Evolutionary conservation across 257 asterid species (phyloP).

Genomic region (Buddleja alternifolia): DNA sequence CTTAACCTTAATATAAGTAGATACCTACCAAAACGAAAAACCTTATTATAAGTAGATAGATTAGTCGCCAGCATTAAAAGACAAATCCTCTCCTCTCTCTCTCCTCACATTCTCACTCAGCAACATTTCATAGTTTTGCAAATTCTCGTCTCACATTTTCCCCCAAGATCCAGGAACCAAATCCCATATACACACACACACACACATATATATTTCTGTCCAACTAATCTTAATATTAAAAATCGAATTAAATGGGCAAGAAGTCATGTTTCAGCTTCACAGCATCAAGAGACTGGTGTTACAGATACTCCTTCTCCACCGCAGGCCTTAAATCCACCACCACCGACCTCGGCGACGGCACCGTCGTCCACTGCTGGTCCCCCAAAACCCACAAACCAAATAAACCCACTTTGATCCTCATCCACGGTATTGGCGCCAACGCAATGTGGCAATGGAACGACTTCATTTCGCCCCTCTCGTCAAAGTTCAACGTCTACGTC

Average conservation of each 20-base stretch:
- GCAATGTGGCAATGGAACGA: slow-evolving; percentile 96
- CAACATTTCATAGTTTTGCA: too few species aligned
- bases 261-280: slow-evolving; percentile 86
- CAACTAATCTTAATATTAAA: too few species aligned
- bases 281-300: slow-evolving; percentile 57
- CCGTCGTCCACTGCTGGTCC: slow-evolving; percentile 73
- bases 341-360: slow-evolving; percentile 64
- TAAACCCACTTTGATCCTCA: slow-evolving; percentile 58
- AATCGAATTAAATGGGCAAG: slow-evolving; percentile 30
- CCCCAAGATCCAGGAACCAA: background rate
- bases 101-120: too few species aligned
- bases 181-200: too few species aligned
- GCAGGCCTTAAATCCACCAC: slow-evolving; percentile 70
- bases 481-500: slow-evolving; percentile 71
- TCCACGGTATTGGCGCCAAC: slow-evolving; percentile 87
- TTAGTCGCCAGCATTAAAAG: too few species aligned
- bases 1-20: too few species aligned
- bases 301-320: slow-evolving; percentile 58
- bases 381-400: slow-evolving; percentile 58
- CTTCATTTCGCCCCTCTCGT: slow-evolving; percentile 65
- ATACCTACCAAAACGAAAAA: too few species aligned
- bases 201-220: too few species aligned
- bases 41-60: too few species aligned
- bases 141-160: too few species aligned
- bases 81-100: too few species aligned